Conservation (phyloP, 192 early-diverging fungal genomes). For the Funneliformis mosseae region DNA sequence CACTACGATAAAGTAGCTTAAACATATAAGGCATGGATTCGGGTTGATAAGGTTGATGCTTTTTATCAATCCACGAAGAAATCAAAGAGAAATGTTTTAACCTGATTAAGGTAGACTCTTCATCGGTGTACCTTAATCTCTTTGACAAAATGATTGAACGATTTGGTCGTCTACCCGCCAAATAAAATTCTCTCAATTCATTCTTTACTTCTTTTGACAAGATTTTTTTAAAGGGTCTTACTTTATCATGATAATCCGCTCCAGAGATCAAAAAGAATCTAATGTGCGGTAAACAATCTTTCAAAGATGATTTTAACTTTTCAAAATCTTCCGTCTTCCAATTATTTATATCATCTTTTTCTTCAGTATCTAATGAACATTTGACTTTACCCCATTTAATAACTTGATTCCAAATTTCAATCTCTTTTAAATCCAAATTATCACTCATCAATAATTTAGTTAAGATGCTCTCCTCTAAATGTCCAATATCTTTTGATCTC, state of each 20-base stretch:
- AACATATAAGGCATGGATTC: slow-evolving; percentile 1
- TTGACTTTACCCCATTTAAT: slow-evolving; percentile 25
- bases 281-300: slow-evolving; percentile 9
- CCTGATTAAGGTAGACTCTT: not conserved
- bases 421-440: slow-evolving; percentile 12
- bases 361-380: not conserved
- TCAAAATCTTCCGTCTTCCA: slow-evolving; percentile 9
- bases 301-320: not conserved
- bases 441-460: slow-evolving; percentile 10
- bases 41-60: not conserved
- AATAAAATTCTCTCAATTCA: slow-evolving; percentile 7
- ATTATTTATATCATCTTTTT: not conserved
- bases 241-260: slow-evolving; percentile 17
- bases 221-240: slow-evolving; percentile 25
- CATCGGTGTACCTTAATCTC: not conserved
- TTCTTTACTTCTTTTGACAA: slow-evolving; percentile 25
- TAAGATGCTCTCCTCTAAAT: not conserved
- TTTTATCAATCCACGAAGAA: slow-evolving; percentile 13
- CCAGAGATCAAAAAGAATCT: slow-evolving; percentile 25
- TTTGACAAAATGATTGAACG: not conserved
- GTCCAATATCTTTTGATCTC: not conserved
- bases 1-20: slow-evolving; percentile 3
- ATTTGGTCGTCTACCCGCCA: not conserved
- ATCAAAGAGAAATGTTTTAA: slow-evolving; percentile 9
- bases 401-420: slow-evolving; percentile 26